phyloP scores from a whole-genome alignment of 345 rosid genomes.

The Fremontodendron californicum region DNA sequence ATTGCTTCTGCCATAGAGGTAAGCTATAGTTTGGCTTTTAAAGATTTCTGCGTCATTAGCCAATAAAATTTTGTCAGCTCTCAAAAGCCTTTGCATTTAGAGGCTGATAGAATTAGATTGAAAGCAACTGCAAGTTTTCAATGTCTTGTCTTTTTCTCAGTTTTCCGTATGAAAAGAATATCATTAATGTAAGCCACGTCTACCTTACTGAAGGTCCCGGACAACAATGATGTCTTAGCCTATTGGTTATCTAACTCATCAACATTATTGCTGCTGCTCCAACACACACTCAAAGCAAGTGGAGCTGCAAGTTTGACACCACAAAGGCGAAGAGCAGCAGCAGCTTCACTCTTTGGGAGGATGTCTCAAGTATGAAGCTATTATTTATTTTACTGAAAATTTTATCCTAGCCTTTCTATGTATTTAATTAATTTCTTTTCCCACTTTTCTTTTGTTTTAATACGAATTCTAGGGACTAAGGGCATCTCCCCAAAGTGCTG shows the following conservation, averaged over 20 bases:
- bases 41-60: not conserved
- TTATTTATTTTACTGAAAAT: not conserved
- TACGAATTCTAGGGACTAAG: slow-evolving; percentile 64
- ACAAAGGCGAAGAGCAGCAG: slow-evolving; percentile 84
- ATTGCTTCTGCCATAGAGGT: slow-evolving; percentile 91
- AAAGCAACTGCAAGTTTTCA: not conserved
- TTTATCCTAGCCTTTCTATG: slow-evolving; percentile 12
- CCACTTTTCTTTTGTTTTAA: not conserved
- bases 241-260: slow-evolving; percentile 98
- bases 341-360: slow-evolving; percentile 92
- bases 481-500: slow-evolving; percentile 88
- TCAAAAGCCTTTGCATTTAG: slow-evolving; percentile 8
- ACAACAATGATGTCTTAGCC: slow-evolving; percentile 73
- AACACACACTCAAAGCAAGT: slow-evolving; percentile 93
- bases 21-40: slow-evolving; percentile 15
- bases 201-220: slow-evolving; percentile 59
- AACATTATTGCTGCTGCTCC: slow-evolving; percentile 76
- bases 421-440: slow-evolving; percentile 16
- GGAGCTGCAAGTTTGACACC: slow-evolving; percentile 99
- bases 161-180: not conserved
- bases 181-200: slow-evolving; percentile 25
- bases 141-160: not conserved
- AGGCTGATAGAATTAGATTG: slow-evolving; percentile 5
- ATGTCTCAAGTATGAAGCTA: slow-evolving; percentile 82
- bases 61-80: not conserved